A percentile compares a stretch with the other conserved stretches of the same genome.
Conservation (phyloP, 140 eudicot genomes). For the Erigeron philadelphicus region DNA sequence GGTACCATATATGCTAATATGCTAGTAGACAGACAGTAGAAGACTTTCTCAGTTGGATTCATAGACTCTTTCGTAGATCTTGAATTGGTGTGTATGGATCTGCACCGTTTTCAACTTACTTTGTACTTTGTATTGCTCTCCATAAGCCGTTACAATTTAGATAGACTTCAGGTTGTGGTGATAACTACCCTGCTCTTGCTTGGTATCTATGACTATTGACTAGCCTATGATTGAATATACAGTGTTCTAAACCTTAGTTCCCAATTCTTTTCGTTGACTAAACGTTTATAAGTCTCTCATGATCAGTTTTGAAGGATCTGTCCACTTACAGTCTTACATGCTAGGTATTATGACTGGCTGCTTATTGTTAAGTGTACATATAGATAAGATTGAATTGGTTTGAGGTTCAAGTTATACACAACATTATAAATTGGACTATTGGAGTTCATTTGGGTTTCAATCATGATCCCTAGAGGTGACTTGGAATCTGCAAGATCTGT, state of each 20-base stretch:
- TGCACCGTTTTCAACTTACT: neutral
- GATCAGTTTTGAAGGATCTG: neutral
- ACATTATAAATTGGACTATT: neutral
- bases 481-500: neutral
- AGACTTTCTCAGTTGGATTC: neutral
- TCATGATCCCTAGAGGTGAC: neutral
- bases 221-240: neutral
- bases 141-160: neutral
- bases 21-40: neutral
- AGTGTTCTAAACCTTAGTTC: neutral
- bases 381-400: neutral
- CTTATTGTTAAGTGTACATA: neutral
- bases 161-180: neutral
- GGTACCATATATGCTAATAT: no score
- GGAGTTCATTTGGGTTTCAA: slow-evolving; percentile 3
- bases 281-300: neutral
- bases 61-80: slow-evolving; percentile 1
- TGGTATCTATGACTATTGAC: neutral
- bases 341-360: neutral
- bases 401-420: slow-evolving; percentile 7
- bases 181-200: neutral
- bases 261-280: neutral
- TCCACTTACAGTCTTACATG: neutral
- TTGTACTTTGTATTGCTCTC: slow-evolving; percentile 3
- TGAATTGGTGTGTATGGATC: neutral